Conservation (phyloP, 176 grass and related monocot species). For the Lolium multiflorum region DNA sequence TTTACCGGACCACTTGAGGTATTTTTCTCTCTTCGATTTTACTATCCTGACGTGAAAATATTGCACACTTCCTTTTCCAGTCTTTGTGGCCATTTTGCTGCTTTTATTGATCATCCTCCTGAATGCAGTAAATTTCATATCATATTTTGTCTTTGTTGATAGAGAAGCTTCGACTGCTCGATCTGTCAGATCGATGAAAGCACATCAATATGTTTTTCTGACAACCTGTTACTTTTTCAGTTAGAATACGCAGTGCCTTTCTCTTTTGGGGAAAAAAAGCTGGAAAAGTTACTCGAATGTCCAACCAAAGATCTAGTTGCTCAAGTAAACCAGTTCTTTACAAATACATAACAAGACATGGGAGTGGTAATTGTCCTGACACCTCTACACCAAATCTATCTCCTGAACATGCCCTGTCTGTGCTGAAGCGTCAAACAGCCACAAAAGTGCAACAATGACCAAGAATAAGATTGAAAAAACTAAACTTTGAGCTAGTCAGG, state of each 20-base stretch:
- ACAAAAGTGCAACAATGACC: slow-evolving; percentile 36
- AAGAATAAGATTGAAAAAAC: slow-evolving; percentile 54
- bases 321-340: slow-evolving; percentile 84
- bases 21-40: slow-evolving; percentile 37
- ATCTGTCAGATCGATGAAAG: too few species aligned
- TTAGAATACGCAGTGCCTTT: slow-evolving; percentile 97
- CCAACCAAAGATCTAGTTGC: slow-evolving; percentile 66
- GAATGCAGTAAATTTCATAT: slow-evolving; percentile 1
- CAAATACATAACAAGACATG: slow-evolving; percentile 89
- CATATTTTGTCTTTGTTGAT: slow-evolving; percentile 5
- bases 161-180: slow-evolving; percentile 22
- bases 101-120: slow-evolving; percentile 17
- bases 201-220: slow-evolving; percentile 1
- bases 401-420: slow-evolving; percentile 36
- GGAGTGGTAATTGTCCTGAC: slow-evolving; percentile 66
- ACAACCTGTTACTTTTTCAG: slow-evolving; percentile 46
- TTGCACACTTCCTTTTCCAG: slow-evolving; percentile 1
- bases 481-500: slow-evolving; percentile 45
- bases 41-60: slow-evolving; percentile 17
- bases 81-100: slow-evolving; percentile 17
- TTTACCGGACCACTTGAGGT: slow-evolving; percentile 97
- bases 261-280: slow-evolving; percentile 76
- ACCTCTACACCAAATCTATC: slow-evolving; percentile 44
- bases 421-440: slow-evolving; percentile 57
- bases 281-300: slow-evolving; percentile 72